Evolutionary conservation across 306 rosid species (phyloP).

Genomic region (Bauhinia variegata): DNA sequence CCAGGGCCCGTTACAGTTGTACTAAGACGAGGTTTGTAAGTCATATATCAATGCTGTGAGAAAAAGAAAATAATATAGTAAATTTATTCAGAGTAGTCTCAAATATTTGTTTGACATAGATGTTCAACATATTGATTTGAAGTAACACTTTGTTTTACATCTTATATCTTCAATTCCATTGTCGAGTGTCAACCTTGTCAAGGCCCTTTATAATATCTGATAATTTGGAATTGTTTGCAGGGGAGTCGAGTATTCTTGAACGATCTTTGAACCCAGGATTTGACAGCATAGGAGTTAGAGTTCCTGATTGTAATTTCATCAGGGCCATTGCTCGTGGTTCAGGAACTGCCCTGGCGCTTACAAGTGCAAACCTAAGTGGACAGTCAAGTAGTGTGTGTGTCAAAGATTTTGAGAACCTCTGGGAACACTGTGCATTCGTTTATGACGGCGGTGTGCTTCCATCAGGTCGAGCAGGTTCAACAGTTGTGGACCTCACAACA

Average conservation of each 20-base stretch:
- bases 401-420: conserved; percentile 74
- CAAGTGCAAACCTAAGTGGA: conserved; percentile 94
- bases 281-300: conserved; percentile 85
- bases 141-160: conserved; percentile 3
- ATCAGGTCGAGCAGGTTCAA: conserved; percentile 87
- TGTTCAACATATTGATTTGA: neutral
- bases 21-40: conserved; percentile 68
- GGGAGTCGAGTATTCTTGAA: conserved; percentile 84
- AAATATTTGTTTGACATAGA: conserved; percentile 5
- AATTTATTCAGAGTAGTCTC: neutral
- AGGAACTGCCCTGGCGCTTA: conserved; percentile 83
- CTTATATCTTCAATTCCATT: neutral
- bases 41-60: neutral
- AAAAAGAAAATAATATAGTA: conserved; percentile 14
- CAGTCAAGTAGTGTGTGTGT: conserved; percentile 80
- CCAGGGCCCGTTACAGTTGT: conserved; percentile 96
- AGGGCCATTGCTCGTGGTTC: conserved; percentile 69
- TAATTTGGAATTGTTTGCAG: conserved; percentile 53
- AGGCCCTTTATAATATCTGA: conserved; percentile 23
- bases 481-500: conserved; percentile 75
- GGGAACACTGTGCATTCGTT: conserved; percentile 84
- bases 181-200: neutral
- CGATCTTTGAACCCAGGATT: conserved; percentile 86
- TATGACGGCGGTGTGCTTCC: conserved; percentile 87
- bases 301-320: conserved; percentile 84